Evolutionary conservation across 2,329 filamentous ascomycete genomes (phyloP).

Genomic region (Canariomyces notabilis): DNA sequence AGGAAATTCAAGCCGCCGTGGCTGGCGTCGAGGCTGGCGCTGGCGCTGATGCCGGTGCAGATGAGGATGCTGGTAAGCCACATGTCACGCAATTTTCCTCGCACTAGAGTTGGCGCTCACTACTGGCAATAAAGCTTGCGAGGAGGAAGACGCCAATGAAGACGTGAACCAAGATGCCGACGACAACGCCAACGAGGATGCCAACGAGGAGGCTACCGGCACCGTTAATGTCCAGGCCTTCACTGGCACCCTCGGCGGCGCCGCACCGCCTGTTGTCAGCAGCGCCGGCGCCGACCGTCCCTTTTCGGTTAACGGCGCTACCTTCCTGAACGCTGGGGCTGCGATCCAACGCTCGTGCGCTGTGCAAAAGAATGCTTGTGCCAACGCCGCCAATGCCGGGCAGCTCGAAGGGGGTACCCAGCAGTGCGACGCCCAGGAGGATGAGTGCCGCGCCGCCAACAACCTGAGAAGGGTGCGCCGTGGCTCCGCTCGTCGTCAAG

Average conservation of each 20-base stretch:
- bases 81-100: neutral
- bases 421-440: constrained; percentile 41
- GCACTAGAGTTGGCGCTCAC: neutral
- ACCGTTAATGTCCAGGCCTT: constrained; percentile 41
- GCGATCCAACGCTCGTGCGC: constrained; percentile 46
- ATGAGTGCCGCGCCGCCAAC: constrained; percentile 31
- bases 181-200: neutral
- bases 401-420: constrained; percentile 31
- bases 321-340: constrained; percentile 45
- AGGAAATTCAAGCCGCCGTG: constrained; percentile 50
- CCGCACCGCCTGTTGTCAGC: constrained; percentile 38
- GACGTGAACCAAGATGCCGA: too few species aligned
- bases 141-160: constrained; percentile 7
- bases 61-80: constrained; percentile 14
- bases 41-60: constrained; percentile 16
- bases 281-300: constrained; percentile 34
- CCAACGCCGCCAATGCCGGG: constrained; percentile 44
- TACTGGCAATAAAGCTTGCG: neutral
- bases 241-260: constrained; percentile 39
- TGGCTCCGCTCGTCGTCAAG: constrained; percentile 23
- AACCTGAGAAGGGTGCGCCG: constrained; percentile 13
- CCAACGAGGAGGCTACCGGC: constrained; percentile 13
- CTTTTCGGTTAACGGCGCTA: constrained; percentile 50
- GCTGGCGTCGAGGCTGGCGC: constrained; percentile 25
- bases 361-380: constrained; percentile 47